Percentiles rank a stretch among this genome's conserved stretches.
Evolutionary conservation across 768 basidiomycete species (phyloP).

Genomic region (Brasilioporus rufonigricans): DNA sequence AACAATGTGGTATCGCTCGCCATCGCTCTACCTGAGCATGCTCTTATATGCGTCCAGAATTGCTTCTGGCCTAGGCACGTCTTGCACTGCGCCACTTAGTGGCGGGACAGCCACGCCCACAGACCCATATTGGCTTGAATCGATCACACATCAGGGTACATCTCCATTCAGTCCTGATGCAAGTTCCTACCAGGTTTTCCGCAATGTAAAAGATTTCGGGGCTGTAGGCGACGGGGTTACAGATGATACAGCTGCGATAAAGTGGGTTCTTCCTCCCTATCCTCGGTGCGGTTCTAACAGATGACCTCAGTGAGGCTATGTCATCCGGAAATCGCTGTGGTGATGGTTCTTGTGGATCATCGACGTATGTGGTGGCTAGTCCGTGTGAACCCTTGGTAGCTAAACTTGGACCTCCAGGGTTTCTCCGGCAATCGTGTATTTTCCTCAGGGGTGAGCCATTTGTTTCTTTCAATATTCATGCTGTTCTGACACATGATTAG

Average conservation of each 20-base stretch:
- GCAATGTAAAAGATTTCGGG: constrained; percentile 67
- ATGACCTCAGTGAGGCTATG: constrained; percentile 54
- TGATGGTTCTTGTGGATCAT: constrained; percentile 42
- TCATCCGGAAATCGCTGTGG: constrained; percentile 62
- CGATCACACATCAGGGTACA: constrained; percentile 68
- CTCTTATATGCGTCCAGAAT: too few relatives aligned
- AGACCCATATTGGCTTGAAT: constrained; percentile 66
- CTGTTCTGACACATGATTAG: constrained; percentile 33
- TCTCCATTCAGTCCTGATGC: constrained; percentile 59
- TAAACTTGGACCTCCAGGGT: constrained; percentile 6
- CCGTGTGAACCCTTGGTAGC: too few relatives aligned
- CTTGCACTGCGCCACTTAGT: constrained; percentile 46
- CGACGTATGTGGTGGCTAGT: constrained; percentile 38
- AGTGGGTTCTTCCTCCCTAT: too few relatives aligned
- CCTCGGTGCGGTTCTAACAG: background rate
- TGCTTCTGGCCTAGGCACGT: constrained; percentile 39
- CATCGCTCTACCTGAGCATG: too few relatives aligned
- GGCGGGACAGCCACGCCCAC: constrained; percentile 42
- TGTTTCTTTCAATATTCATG: background rate
- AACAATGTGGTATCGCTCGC: too few relatives aligned
- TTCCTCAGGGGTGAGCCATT: constrained; percentile 58
- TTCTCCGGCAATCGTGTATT: constrained; percentile 71
- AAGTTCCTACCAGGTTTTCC: constrained; percentile 62
- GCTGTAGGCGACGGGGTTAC: constrained; percentile 62
- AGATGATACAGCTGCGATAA: constrained; percentile 77